phyloP scores from a whole-genome alignment of 371 early-diverging fungal species.

The Mucor lusitanicus region DNA sequence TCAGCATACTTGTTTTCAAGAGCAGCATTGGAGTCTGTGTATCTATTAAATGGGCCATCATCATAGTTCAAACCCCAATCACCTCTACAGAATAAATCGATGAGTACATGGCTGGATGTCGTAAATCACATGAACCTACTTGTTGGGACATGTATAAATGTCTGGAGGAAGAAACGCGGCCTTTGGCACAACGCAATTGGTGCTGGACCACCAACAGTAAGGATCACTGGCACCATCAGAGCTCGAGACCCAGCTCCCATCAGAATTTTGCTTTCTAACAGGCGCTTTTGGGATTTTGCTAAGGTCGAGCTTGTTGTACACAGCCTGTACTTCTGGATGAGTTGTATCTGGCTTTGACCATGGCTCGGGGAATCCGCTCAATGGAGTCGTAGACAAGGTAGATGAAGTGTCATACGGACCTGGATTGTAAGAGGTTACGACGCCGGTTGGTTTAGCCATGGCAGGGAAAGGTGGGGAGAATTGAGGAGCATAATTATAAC shows the following conservation, averaged over 20 bases:
- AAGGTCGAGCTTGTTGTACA: constrained; percentile 27
- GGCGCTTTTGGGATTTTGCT: constrained; percentile 26
- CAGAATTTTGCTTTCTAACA: constrained; percentile 15
- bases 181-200: constrained; percentile 44
- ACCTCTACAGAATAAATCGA: constrained; percentile 6
- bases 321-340: constrained; percentile 21
- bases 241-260: constrained; percentile 18
- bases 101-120: no score
- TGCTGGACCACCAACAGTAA: constrained; percentile 49
- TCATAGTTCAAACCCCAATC: constrained; percentile 53
- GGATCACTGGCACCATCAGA: constrained; percentile 25
- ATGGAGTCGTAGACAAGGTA: constrained; percentile 12
- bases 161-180: constrained; percentile 41
- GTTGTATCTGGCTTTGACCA: constrained; percentile 23
- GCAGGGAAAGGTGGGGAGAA: constrained; percentile 39
- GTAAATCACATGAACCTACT: background rate
- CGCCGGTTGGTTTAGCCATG: constrained; percentile 29
- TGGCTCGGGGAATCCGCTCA: constrained; percentile 17
- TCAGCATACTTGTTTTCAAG: constrained; percentile 32
- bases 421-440: constrained; percentile 30
- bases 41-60: constrained; percentile 46
- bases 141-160: constrained; percentile 41
- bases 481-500: constrained; percentile 8
- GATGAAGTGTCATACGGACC: constrained; percentile 18
- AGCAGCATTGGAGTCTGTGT: constrained; percentile 14